A percentile compares a stretch with the other conserved stretches of the same genome.
These are phyloP conservation scores for Dimocarpus longan DNA, from an alignment of 345 rosid genomes.

Conservation along the genomic window DNA sequence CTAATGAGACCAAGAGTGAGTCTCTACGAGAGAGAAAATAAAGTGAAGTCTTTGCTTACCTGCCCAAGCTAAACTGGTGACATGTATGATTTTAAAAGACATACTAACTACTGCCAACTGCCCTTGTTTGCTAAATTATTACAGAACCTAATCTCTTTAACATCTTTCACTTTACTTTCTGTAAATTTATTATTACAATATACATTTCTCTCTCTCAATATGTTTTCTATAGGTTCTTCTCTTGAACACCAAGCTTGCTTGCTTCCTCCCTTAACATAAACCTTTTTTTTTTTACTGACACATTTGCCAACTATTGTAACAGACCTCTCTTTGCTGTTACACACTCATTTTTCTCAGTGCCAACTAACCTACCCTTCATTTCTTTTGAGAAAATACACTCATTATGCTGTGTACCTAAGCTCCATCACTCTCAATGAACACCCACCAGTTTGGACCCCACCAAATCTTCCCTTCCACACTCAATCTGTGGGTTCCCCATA, in stretches of 20 bases:
- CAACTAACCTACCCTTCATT: constrained; percentile 55
- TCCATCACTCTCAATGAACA: constrained; percentile 43
- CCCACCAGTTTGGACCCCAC: constrained; percentile 34
- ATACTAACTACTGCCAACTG: constrained; percentile 68
- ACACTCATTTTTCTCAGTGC: constrained; percentile 61
- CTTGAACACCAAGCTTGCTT: constrained; percentile 72
- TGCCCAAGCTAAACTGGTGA: constrained; percentile 55
- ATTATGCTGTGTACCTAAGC: constrained; percentile 33
- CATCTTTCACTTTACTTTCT: constrained; percentile 20
- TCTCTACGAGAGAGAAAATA: constrained; percentile 16
- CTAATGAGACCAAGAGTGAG: constrained; percentile 10
- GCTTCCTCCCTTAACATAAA: constrained; percentile 46
- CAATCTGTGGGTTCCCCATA: constrained; percentile 19
- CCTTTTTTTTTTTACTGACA: constrained; percentile 59
- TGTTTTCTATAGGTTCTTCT: constrained; percentile 50
- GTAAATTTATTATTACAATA: constrained; percentile 21
- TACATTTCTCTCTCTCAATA: constrained; percentile 4
- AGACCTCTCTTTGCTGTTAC: constrained; percentile 76
- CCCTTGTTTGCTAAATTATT: constrained; percentile 58
- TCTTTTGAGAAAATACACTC: constrained; percentile 34
- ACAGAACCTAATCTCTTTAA: constrained; percentile 47
- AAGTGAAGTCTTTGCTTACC: constrained; percentile 33
- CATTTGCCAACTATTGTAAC: constrained; percentile 72
- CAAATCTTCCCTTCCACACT: constrained; percentile 23
- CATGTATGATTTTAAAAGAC: constrained; percentile 60